These are phyloP conservation scores for Macrophomina phaseolina DNA, from an alignment of 2,329 filamentous ascomycete genomes.

Conservation along the genomic window DNA sequence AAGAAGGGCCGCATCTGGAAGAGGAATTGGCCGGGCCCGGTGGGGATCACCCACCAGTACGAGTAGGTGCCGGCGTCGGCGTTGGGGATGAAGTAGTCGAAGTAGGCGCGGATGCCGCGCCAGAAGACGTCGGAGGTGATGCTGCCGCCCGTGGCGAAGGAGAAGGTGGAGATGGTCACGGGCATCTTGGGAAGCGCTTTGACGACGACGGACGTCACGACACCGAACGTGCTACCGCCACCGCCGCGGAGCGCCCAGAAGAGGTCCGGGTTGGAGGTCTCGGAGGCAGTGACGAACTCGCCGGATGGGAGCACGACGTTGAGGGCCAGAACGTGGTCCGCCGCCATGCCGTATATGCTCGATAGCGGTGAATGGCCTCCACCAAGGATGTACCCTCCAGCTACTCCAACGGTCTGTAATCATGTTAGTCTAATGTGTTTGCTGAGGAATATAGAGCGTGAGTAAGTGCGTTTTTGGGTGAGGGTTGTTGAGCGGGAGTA, in stretches of 20 bases:
- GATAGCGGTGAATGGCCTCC: constrained; percentile 36
- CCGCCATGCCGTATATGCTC: constrained; percentile 35
- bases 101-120: constrained; percentile 39
- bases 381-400: constrained; percentile 41
- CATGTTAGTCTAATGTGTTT: too few relatives aligned
- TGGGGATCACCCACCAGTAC: constrained; percentile 37
- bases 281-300: constrained; percentile 35
- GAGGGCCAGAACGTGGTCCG: constrained; percentile 40
- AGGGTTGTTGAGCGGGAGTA: too few relatives aligned
- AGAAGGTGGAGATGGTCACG: constrained; percentile 44
- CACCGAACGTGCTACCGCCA: constrained; percentile 40
- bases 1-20: constrained; percentile 43
- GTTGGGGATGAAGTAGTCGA: constrained; percentile 36
- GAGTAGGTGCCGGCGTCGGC: constrained; percentile 38
- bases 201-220: constrained; percentile 40
- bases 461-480: too few relatives aligned
- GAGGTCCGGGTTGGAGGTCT: constrained; percentile 38
- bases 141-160: constrained; percentile 44
- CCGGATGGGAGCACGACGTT: constrained; percentile 42
- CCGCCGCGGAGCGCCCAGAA: constrained; percentile 45
- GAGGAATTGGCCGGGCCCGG: constrained; percentile 31
- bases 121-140: constrained; percentile 41
- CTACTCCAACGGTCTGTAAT: constrained; percentile 38
- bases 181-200: constrained; percentile 34
- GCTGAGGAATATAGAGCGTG: too few relatives aligned